Base-by-base conservation (phyloP, 139 green algal species). In the Chlorella sp. region DNA sequence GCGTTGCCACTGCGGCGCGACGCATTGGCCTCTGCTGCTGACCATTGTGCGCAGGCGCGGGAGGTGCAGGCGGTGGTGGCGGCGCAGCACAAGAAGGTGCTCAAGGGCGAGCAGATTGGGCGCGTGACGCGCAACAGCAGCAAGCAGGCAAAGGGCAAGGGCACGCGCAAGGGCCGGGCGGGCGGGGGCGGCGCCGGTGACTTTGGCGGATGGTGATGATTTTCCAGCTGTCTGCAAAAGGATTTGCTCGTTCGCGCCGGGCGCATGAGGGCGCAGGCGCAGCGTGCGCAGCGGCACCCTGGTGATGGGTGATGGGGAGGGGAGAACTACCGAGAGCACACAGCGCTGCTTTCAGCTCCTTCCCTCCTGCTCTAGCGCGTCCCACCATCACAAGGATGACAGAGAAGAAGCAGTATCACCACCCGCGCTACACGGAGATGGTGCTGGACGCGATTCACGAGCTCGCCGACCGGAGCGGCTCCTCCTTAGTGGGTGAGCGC, bases 21-120 rank as follows among this genome's bases (percentile, higher is more conserved):
- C 2, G 62, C 35, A 29, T 62, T 62, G 2, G 24, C 50, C 2
- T 49, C 49, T 49, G 35, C 31, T 59, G 14, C 31, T 36, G 35
- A 14, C n/a, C n/a, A n/a, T n/a, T n/a, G n/a, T n/a, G n/a, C 68
- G 62, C 59, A 64, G n/a, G 36, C 62, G 71, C 62, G 71, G 17
- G 75, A 82, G 33, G 78, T 87, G 63, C 82, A 87, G 76, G 36
- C 59, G 51, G 68, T 74, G 61, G 60, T 87, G 70, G 71, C 74
- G 29, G 55, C 62, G 31, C 78, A 87, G 68, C 76, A 78, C 24
- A 67, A 74, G 50, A 78, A 77, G 50, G 73, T 73, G 27, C 63
- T 33, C 5, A 71, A 79, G 35, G 59, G 50, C 59, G 73, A 67
- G 4, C 31, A 36, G 0, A 49, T 75, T 24, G 50, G 49, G 1